Evolutionary conservation across 345 rosid genomes (phyloP), one percentile per base, ranked within the genome.

Genomic region (Corchorus capsularis): DNA sequence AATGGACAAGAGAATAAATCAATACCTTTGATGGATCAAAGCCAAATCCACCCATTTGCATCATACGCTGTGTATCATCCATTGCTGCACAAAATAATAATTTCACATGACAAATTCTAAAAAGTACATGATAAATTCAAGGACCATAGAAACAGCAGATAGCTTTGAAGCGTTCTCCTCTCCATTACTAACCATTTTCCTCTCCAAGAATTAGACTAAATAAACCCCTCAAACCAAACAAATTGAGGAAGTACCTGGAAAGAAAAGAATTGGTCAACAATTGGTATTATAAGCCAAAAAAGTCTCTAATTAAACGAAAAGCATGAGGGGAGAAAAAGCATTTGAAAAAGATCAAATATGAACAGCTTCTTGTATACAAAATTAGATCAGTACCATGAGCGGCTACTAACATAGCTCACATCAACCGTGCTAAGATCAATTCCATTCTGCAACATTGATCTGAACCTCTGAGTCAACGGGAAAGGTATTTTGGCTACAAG

Each of bases 11-110:
- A 60, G 79, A 34, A 64, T 46, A 69, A 71, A 47, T 56, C 73
- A 47, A 55, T 88, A 95, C 99, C 94, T 87, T 93, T 74, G 93
- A 34, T 34, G 99, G 93, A 80, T 95, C 97, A 57, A 89, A 80
- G 77, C 99, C 99, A 85, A 96, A 91, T 7, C 99, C 99, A 84
- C 98, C 83, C 98, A 93, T 96, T 89, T 96, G 99, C 99, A 96
- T 96, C 99, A 96, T 93, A 8, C 93, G 86, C 75, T 92, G 97
- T 0, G 98, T 92, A 71, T 92, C 98, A 75, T 95, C 98, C 61
- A 79, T 87, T 54, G 98, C 99, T 93, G 91, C 87, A 83, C 62
- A 53, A 64, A 80, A 67, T 14, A 43, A 65, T 13, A 74, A 39
- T 19, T 57, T 41, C n/a, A 62, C 37, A 39, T 55, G 16, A 47